Evolutionary conservation across 202 grass and related monocot genomes (phyloP), one percentile per base, ranked within the genome.

Genomic region (Dendrocalamus latiflorus): DNA sequence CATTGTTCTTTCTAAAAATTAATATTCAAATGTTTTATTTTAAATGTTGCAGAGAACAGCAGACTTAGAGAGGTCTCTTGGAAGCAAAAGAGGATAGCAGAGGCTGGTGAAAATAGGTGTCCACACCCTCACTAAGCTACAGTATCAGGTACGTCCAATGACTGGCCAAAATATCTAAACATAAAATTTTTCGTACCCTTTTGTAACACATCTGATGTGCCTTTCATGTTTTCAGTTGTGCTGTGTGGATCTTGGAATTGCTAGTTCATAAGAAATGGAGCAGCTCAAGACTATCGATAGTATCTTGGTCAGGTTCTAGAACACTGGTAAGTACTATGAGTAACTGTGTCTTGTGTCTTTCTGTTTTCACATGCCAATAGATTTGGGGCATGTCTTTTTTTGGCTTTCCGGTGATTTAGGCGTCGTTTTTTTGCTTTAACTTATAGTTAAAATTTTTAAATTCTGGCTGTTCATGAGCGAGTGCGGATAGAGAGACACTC

Each of bases 111-210:
- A 98, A 90, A 88, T 90, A 87, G 95, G 95, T 22, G 87, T 83
- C 28, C 92, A 91, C 87, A 95, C 95, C 24, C 89, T 98, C 18
- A 95, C 51, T 81, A 95, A 95, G 62, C 84, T 83, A 54, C 95
- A 95, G n/a, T 95, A 98, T 91, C 95, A 98, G 95, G 95, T 96
- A 75, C 42, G 55, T 55, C 72, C 44, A 70, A 78, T 74, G 48
- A 58, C 26, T 0, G 1, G 12, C 45, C 34, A 58, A 50, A 65
- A 43, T 61, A 57, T 65, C 12, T 78, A 38, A 72, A 63, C 49
- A n/a, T n/a, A n/a, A n/a, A n/a, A n/a, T n/a, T n/a, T 34, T 25
- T 30, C 4, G 42, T 59, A 13, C 51, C 24, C 21, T 85, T 47
- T 38, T 73, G 41, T 67, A 71, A 34, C 17, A 28, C 41, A 77